Evolutionary conservation across 495 filamentous ascomycete genomes (phyloP).

Genomic region (Penicillium arizonense): DNA sequence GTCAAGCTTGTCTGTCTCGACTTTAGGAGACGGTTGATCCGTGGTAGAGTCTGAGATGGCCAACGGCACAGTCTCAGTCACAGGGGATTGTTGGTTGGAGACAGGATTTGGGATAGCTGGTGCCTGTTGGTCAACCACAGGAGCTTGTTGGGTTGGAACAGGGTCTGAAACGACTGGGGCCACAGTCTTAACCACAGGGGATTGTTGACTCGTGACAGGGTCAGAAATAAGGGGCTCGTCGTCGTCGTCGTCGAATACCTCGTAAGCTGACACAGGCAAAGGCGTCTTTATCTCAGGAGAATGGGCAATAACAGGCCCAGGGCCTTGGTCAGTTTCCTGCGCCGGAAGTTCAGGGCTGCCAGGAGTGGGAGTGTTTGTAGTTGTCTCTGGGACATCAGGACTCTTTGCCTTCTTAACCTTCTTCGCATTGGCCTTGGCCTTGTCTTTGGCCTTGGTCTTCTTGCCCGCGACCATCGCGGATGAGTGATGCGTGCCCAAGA

Average conservation of each 20-base stretch:
- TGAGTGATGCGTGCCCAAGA: constrained; percentile 37
- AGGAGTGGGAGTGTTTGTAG: constrained; percentile 26
- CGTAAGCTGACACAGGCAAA: constrained; percentile 8
- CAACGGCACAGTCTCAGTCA: constrained; percentile 11
- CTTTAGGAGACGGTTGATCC: constrained; percentile 19
- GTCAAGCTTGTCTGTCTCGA: constrained; percentile 10
- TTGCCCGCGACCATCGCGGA: constrained; percentile 36
- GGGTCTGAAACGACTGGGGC: background rate
- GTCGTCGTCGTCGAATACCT: background rate
- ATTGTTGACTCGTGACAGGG: background rate
- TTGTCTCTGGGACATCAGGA: constrained; percentile 33
- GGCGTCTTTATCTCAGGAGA: constrained; percentile 18
- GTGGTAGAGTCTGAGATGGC: constrained; percentile 14
- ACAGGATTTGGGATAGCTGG: background rate
- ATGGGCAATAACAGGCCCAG: constrained; percentile 22
- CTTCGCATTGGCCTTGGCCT: constrained; percentile 34
- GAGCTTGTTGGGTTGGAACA: background rate
- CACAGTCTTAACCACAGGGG: background rate
- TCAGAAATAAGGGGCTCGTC: background rate
- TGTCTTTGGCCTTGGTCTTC: constrained; percentile 37
- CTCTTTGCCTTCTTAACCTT: constrained; percentile 44
- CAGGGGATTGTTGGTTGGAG: background rate
- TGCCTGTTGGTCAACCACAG: background rate
- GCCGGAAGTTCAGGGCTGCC: constrained; percentile 20
- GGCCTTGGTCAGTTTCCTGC: constrained; percentile 22